A percentile compares a stretch with the other conserved stretches of the same genome.
These are phyloP conservation scores for Lathyrus oleraceus DNA, from an alignment of 306 rosid species.

Conservation along the genomic window DNA sequence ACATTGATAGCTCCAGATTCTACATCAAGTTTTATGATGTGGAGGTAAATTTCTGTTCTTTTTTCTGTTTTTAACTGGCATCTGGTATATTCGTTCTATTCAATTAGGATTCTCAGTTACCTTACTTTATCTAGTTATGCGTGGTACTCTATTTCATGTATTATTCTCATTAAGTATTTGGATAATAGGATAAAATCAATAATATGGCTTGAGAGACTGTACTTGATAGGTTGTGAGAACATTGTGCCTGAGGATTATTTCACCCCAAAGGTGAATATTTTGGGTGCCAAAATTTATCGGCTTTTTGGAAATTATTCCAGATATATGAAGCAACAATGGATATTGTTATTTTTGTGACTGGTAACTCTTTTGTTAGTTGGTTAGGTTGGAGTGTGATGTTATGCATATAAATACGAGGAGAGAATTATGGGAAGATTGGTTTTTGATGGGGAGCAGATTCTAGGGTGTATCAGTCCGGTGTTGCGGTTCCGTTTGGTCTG, in stretches of 20 bases:
- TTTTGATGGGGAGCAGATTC: too few relatives aligned
- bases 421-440: not conserved
- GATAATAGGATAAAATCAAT: not conserved
- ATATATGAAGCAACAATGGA: not conserved
- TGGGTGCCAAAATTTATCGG: not conserved
- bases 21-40: constrained; percentile 84
- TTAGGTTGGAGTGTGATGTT: not conserved
- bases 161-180: not conserved
- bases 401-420: not conserved
- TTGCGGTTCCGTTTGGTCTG: too few relatives aligned
- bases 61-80: constrained; percentile 17
- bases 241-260: not conserved
- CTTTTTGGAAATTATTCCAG: not conserved
- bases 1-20: constrained; percentile 81
- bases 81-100: not conserved
- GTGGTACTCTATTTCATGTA: constrained; percentile 1
- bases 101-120: not conserved
- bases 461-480: too few relatives aligned
- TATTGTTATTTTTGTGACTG: not conserved
- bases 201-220: not conserved
- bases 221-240: not conserved
- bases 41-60: constrained; percentile 50
- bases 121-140: not conserved
- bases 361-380: not conserved
- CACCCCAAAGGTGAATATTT: not conserved